Evolutionary conservation across 2,329 filamentous ascomycete genomes (phyloP).

Genomic region (Endoconidiophora laricicola): DNA sequence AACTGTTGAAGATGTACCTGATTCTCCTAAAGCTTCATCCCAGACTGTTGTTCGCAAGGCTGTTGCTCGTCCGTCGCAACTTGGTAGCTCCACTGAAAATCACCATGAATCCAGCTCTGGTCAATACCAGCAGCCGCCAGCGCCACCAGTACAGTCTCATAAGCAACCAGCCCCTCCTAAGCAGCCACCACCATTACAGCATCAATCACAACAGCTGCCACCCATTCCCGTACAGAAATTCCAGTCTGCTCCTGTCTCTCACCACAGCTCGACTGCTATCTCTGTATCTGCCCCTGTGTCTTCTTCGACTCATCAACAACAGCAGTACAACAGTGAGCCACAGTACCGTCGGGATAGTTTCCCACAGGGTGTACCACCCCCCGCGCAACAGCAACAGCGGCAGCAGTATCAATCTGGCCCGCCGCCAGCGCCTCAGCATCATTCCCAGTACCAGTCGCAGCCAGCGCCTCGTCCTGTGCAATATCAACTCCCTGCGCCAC

Average conservation of each 20-base stretch:
- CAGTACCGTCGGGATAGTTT: not conserved
- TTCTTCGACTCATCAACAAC: not conserved
- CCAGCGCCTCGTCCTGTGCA: constrained; percentile 6
- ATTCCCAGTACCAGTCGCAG: constrained; percentile 6
- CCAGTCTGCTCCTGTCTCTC: not conserved
- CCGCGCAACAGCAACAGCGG: not conserved
- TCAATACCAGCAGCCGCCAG: constrained; percentile 6
- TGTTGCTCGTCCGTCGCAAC: constrained; percentile 3
- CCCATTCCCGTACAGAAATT: not conserved
- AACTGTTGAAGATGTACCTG: constrained; percentile 47
- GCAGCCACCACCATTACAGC: not conserved
- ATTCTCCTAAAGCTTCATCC: constrained; percentile 23
- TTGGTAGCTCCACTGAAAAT: constrained; percentile 2
- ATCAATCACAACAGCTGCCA: not conserved
- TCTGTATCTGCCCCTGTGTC: not conserved
- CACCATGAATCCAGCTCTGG: constrained; percentile 1
- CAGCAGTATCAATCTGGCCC: constrained; percentile 2
- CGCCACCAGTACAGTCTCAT: not conserved
- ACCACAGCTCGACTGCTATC: not conserved
- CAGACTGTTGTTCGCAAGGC: constrained; percentile 10
- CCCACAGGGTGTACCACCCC: not conserved
- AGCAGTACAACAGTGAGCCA: not conserved
- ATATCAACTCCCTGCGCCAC: constrained; percentile 1
- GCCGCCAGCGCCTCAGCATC: not conserved
- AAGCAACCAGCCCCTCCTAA: not conserved